These are phyloP conservation scores for Mallotus japonicus DNA, from an alignment of 441 rosid species.

Conservation along the genomic window DNA sequence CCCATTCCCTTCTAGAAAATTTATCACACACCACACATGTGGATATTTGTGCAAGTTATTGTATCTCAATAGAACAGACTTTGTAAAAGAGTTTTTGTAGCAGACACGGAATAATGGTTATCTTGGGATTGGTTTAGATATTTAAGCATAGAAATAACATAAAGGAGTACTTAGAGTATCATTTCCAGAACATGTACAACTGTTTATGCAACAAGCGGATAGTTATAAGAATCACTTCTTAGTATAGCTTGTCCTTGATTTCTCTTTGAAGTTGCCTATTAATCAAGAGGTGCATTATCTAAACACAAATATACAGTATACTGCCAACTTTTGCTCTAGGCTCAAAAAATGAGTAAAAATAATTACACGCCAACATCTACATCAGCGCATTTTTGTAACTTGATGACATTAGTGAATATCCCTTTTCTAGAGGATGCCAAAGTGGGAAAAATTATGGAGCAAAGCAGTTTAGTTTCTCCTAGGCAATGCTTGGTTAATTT, in stretches of 20 bases:
- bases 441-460: not conserved
- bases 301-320: not conserved
- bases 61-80: too few relatives aligned
- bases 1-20: too few relatives aligned
- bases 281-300: not conserved
- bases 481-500: constrained; percentile 6
- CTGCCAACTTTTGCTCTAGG: not conserved
- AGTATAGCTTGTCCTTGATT: not conserved
- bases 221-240: not conserved
- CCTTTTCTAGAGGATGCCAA: not conserved
- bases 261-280: not conserved
- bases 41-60: too few relatives aligned
- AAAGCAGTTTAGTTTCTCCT: not conserved
- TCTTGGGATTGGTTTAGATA: not conserved
- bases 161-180: not conserved
- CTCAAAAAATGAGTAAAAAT: not conserved
- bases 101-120: not conserved
- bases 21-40: too few relatives aligned
- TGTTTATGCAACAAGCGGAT: not conserved
- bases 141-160: not conserved
- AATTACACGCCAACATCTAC: not conserved
- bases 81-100: not conserved
- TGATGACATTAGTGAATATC: not conserved
- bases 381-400: not conserved
- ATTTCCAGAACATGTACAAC: not conserved